Evolutionary conservation across 1,284 basidiomycete species (phyloP), one percentile per base, ranked within the genome.

Genomic region (Paramarasmius palmivorus): DNA sequence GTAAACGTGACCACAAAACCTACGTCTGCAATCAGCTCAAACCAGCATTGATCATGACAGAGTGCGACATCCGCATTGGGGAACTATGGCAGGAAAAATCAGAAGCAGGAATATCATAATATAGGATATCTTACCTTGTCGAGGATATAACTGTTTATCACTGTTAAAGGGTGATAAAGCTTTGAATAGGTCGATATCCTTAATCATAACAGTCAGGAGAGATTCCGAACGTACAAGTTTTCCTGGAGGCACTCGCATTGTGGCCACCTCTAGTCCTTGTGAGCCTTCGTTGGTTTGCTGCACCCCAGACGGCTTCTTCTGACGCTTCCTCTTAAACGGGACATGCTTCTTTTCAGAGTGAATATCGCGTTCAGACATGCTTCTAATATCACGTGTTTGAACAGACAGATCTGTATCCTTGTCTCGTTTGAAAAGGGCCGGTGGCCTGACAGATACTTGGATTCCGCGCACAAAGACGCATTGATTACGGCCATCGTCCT

Each of bases 41-140:
- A 40, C 48, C 53, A 54, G n/a, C 46, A 34, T 22, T 54, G 40
- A 38, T 54, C 53, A 40, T 54, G 48, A 19, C 41, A 44, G 15
- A 54, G 49, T 23, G 44, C 36, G 23, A 54, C 36, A 7, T 54
- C 48, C 10, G 40, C 25, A 19, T 35, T 32, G 7, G 17, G 9
- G 32, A 34, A 2, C 36, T 53, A 32, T 32, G 29, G 12, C 29
- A 12, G 29, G 12, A 32, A 37, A 36, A 22, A 38, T 17, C 9
- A 17, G 8, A 17, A 8, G 17, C 19, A 22, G 22, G 29, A 17
- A 38, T 12, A 10, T 19, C 36, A n/a, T 19, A 12, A 17, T 9
- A 22, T 3, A 20, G 3, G n/a, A 26, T 20, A 17, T 36, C 47
- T 17, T 23, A 49, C 47, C 5, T 35, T 45, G 22, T 45, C 19